Evolutionary conservation across 805 yeast genomes (phyloP).

Genomic region (Teunomyces gatunensis): DNA sequence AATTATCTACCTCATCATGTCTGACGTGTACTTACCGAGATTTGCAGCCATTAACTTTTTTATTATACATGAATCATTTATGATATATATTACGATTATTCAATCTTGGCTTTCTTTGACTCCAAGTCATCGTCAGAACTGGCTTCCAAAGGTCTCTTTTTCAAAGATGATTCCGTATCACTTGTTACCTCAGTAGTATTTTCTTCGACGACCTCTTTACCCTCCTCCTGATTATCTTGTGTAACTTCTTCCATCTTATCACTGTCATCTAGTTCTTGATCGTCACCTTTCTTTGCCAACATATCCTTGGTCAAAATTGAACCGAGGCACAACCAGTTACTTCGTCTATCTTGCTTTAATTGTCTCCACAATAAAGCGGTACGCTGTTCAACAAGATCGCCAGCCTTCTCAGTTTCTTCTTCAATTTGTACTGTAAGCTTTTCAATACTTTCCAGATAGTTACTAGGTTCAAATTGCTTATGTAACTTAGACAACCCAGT

Average conservation of each 20-base stretch:
- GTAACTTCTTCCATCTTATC: conserved; percentile 3
- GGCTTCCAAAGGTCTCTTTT: not conserved
- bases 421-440: conserved; percentile 12
- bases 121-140: not conserved
- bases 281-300: conserved; percentile 5
- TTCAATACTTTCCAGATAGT: conserved; percentile 8
- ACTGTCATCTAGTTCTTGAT: conserved; percentile 5
- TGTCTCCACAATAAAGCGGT: conserved; percentile 35
- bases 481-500: conserved; percentile 28
- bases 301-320: conserved; percentile 6
- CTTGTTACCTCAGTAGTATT: conserved; percentile 1
- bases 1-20: not conserved
- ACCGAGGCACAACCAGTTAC: conserved; percentile 28
- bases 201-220: conserved; percentile 2
- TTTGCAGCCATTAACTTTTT: not conserved
- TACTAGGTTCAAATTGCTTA: conserved; percentile 5
- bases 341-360: conserved; percentile 19
- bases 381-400: conserved; percentile 21
- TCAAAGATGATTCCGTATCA: conserved; percentile 5
- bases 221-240: conserved; percentile 6
- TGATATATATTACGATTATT: not conserved
- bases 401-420: conserved; percentile 5
- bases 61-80: not conserved
- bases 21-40: not conserved
- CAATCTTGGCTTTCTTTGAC: not conserved